A percentile compares a stretch with the other conserved stretches of the same genome.
Conservation (phyloP, 768 basidiomycete genomes). For the Termitomyces sp. region DNA sequence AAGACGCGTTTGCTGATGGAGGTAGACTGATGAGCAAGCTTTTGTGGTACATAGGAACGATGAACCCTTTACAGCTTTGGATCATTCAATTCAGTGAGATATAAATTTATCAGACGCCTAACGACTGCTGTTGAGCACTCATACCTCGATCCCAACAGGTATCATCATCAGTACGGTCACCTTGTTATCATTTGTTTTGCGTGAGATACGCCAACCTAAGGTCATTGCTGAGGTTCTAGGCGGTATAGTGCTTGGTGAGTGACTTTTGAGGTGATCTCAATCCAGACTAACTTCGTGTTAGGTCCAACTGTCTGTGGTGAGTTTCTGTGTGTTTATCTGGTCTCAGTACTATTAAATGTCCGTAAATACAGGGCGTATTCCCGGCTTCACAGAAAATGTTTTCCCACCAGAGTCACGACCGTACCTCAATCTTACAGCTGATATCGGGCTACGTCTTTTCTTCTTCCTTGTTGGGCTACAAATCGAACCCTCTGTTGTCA, state of each 20-base stretch:
- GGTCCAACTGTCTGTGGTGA: conserved; percentile 50
- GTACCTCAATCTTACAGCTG: conserved; percentile 83
- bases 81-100: conserved; percentile 71
- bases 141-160: conserved; percentile 35
- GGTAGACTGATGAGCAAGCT: neutral
- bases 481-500: conserved; percentile 79
- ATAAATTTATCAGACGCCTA: conserved; percentile 20
- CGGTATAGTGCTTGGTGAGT: conserved; percentile 80
- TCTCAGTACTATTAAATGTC: neutral
- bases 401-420: conserved; percentile 74
- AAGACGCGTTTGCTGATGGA: neutral
- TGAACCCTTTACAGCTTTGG: conserved; percentile 75
- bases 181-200: conserved; percentile 65
- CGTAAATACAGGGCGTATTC: conserved; percentile 61
- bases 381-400: conserved; percentile 81
- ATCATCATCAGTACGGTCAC: conserved; percentile 82
- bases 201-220: conserved; percentile 78
- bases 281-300: conserved; percentile 14
- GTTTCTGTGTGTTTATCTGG: neutral
- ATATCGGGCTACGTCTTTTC: conserved; percentile 85
- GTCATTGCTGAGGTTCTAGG: conserved; percentile 84
- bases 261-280: conserved; percentile 33
- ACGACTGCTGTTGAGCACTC: neutral
- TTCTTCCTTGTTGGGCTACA: conserved; percentile 92
- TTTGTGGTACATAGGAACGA: conserved; percentile 37